A percentile compares a stretch with the other conserved stretches of the same genome.
These are phyloP conservation scores for Phialemoniopsis sp. DNA, from an alignment of 2,329 filamentous ascomycete genomes.

Conservation along the genomic window DNA sequence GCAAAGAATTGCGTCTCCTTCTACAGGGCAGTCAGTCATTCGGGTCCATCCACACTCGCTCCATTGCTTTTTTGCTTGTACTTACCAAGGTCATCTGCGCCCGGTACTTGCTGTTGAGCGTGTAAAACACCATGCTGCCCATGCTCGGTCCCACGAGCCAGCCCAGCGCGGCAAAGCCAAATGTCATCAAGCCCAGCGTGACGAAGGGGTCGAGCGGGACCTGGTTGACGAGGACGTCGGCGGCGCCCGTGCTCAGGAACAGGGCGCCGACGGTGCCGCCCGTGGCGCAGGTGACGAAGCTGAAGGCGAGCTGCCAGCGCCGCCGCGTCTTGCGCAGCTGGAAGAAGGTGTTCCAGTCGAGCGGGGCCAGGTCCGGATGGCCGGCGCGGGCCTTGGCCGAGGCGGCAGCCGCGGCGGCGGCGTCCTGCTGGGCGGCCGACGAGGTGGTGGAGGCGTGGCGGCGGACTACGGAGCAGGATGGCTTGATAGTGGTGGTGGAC, in stretches of 20 bases:
- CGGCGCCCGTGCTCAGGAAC: slow-evolving; percentile 65
- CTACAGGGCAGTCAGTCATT: slow-evolving; percentile 29
- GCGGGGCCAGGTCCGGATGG: slow-evolving; percentile 26
- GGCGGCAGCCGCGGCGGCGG: background rate
- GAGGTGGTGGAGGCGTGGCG: background rate
- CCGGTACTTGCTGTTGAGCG: slow-evolving; percentile 67
- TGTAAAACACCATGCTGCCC: slow-evolving; percentile 75
- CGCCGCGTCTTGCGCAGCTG: slow-evolving; percentile 81
- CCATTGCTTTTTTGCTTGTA: slow-evolving; percentile 15
- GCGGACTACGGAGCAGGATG: no score
- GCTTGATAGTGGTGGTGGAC: no score
- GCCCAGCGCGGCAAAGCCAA: slow-evolving; percentile 73
- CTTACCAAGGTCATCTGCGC: slow-evolving; percentile 66
- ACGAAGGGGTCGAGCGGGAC: slow-evolving; percentile 86
- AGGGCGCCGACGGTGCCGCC: slow-evolving; percentile 60
- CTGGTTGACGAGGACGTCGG: slow-evolving; percentile 66
- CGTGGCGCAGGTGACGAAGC: slow-evolving; percentile 58
- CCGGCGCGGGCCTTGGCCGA: slow-evolving; percentile 11
- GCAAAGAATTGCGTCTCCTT: slow-evolving; percentile 95
- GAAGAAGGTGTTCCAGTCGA: slow-evolving; percentile 93
- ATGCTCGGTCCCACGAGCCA: slow-evolving; percentile 85
- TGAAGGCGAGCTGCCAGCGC: slow-evolving; percentile 77
- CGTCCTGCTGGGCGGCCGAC: background rate
- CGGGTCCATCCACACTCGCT: no score
- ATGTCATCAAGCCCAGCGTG: slow-evolving; percentile 74